Percentiles rank a stretch among this genome's conserved stretches.
Conservation (phyloP, 331 rosid species). For the Rosa hybrid region DNA sequence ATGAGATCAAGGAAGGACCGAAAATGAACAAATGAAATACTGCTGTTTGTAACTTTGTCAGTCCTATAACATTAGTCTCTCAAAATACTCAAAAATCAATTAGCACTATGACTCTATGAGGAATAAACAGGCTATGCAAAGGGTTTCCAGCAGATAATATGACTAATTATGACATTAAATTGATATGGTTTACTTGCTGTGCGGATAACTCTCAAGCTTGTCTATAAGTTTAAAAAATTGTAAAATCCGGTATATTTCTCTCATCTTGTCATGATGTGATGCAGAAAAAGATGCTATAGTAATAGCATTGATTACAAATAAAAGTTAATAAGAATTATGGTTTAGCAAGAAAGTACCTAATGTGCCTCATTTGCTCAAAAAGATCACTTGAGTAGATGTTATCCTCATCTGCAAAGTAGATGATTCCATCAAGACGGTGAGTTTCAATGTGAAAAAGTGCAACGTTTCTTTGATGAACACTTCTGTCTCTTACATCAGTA, state of each 20-base stretch:
- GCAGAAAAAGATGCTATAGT: not conserved
- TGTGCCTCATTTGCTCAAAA: conserved; percentile 81
- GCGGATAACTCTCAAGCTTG: not conserved
- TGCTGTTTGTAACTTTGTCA: not conserved
- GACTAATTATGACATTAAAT: not conserved
- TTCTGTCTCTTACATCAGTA: conserved; percentile 50
- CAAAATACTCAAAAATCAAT: not conserved
- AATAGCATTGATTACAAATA: not conserved
- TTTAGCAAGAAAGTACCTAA: conserved; percentile 53
- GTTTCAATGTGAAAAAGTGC: conserved; percentile 82
- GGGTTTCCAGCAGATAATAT: not conserved
- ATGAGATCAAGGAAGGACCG: not conserved
- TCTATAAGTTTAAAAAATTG: not conserved
- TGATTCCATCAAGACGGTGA: conserved; percentile 84
- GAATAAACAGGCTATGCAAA: not conserved
- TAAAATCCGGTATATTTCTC: not conserved
- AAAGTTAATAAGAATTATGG: not conserved
- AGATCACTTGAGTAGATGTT: conserved; percentile 61
- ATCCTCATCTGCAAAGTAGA: conserved; percentile 79
- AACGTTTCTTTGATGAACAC: conserved; percentile 65
- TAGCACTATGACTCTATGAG: conserved; percentile 1
- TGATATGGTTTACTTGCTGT: not conserved
- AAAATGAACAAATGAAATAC: not conserved
- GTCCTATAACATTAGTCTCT: not conserved
- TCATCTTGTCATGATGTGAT: conserved; percentile 1